These are phyloP conservation scores for Seiridium cupressi DNA, from an alignment of 2,329 filamentous ascomycete genomes.

Conservation along the genomic window DNA sequence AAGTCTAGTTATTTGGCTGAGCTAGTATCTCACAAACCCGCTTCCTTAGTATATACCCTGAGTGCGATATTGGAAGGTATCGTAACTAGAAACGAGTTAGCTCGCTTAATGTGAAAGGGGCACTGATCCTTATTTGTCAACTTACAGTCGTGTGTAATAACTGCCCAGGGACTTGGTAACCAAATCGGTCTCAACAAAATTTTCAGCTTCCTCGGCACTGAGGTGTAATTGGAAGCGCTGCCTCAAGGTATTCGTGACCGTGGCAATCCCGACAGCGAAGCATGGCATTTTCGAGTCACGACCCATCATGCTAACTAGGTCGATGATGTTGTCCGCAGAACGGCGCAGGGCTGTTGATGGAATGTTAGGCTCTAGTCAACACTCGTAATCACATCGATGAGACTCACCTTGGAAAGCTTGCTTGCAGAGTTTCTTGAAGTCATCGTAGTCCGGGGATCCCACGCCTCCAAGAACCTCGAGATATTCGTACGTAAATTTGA, in stretches of 20 bases:
- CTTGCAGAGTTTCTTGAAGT: constrained; percentile 78
- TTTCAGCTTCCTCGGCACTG: constrained; percentile 77
- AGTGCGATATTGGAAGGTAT: constrained; percentile 84
- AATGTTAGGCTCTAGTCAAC: constrained; percentile 12
- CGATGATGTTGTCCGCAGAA: constrained; percentile 77
- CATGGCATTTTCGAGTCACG: constrained; percentile 82
- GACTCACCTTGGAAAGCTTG: constrained; percentile 75
- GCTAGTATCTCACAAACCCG: constrained; percentile 10
- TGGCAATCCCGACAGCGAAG: constrained; percentile 70
- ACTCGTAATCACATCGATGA: neutral
- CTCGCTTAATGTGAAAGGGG: neutral
- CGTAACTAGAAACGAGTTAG: constrained; percentile 55
- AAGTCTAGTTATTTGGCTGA: constrained; percentile 2
- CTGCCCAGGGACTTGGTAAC: constrained; percentile 80
- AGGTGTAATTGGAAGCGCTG: constrained; percentile 80
- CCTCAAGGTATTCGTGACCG: constrained; percentile 67
- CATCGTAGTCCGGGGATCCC: constrained; percentile 66
- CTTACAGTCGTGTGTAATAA: constrained; percentile 83
- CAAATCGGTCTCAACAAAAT: constrained; percentile 77
- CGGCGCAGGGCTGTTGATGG: constrained; percentile 61
- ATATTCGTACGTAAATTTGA: constrained; percentile 84
- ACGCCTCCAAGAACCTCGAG: constrained; percentile 78
- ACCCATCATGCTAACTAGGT: constrained; percentile 82
- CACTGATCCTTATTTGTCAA: constrained; percentile 7
- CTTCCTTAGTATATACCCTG: constrained; percentile 74